phyloP scores from a whole-genome alignment of 441 rosid species.

The Croton setiger region DNA sequence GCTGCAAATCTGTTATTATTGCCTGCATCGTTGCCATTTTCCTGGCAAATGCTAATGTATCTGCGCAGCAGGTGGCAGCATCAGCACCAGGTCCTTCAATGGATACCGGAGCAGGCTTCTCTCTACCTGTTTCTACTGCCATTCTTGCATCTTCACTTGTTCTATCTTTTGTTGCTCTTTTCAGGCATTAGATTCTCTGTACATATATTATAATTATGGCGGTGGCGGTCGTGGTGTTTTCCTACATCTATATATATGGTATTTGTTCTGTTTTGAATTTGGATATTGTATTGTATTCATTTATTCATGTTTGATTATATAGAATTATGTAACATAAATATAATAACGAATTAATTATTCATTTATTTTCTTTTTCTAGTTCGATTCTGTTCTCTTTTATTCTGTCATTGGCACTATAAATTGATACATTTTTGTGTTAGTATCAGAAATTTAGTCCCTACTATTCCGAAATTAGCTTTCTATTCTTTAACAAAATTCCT shows the following conservation, averaged over 20 bases:
- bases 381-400: background rate
- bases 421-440: too few species aligned
- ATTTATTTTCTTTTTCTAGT: too few species aligned
- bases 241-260: background rate
- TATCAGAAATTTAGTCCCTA: too few species aligned
- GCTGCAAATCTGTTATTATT: constrained; percentile 17
- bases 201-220: too few species aligned
- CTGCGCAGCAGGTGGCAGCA: constrained; percentile 19
- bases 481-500: too few species aligned
- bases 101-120: constrained; percentile 27
- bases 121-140: constrained; percentile 18
- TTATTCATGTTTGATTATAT: background rate
- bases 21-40: constrained; percentile 24
- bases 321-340: background rate
- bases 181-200: constrained; percentile 17
- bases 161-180: constrained; percentile 19
- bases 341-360: background rate
- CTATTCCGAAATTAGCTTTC: too few species aligned
- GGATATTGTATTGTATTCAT: constrained; percentile 2
- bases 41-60: constrained; percentile 24
- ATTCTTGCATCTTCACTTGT: constrained; percentile 20
- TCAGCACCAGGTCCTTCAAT: constrained; percentile 33
- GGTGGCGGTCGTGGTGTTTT: too few species aligned
- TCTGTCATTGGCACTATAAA: too few species aligned
- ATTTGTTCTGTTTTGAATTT: constrained; percentile 5